Conservation (phyloP, 179 eudicot genomes). For the Nepenthes alata region DNA sequence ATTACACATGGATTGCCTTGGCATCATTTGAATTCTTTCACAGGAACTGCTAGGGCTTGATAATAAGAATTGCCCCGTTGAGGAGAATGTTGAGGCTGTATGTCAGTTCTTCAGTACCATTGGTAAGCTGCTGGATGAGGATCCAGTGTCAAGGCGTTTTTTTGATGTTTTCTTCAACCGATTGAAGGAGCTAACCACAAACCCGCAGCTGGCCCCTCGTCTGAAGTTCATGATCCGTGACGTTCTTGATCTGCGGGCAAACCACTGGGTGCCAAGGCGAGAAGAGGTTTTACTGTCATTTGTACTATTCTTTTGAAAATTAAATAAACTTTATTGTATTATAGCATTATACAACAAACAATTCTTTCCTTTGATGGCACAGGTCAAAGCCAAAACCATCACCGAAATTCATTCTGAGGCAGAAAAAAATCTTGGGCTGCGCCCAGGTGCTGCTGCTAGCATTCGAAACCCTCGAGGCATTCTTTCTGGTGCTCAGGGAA, state of each 20-base stretch:
- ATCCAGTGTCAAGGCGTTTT: constrained; percentile 54
- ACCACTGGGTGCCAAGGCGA: constrained; percentile 84
- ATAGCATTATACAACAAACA: neutral
- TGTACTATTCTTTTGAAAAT: neutral
- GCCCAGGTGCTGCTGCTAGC: constrained; percentile 69
- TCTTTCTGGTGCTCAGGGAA: constrained; percentile 56
- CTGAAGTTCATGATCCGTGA: constrained; percentile 85
- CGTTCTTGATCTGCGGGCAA: constrained; percentile 64
- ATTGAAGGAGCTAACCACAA: constrained; percentile 58
- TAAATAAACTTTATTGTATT: neutral
- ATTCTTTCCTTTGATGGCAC: constrained; percentile 4
- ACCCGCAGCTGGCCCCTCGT: constrained; percentile 68
- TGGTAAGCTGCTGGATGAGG: constrained; percentile 95
- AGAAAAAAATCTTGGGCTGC: constrained; percentile 65
- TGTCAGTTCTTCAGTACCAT: constrained; percentile 90
- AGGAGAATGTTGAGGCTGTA: constrained; percentile 92
- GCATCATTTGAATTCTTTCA: constrained; percentile 1
- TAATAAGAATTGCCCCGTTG: constrained; percentile 62
- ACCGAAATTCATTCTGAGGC: constrained; percentile 77
- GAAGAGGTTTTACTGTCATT: constrained; percentile 57
- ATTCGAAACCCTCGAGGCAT: constrained; percentile 49
- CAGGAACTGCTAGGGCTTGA: constrained; percentile 85
- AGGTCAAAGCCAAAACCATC: constrained; percentile 85
- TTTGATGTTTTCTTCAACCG: constrained; percentile 63
- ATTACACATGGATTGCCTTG: neutral